These are phyloP conservation scores for Beta lomatogona DNA, from an alignment of 179 eudicot species.

Conservation along the genomic window DNA sequence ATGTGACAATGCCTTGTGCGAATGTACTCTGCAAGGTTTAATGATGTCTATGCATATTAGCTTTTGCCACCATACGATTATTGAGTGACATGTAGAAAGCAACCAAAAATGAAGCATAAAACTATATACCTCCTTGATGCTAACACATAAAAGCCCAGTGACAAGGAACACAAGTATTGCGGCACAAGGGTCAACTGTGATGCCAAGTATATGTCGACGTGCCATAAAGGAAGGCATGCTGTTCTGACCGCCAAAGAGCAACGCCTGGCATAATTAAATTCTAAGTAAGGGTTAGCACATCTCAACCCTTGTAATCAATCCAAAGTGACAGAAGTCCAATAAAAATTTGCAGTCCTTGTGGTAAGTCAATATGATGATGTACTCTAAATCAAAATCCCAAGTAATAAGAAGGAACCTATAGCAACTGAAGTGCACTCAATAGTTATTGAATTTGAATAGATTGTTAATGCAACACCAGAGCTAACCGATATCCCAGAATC, in stretches of 20 bases:
- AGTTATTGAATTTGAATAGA: background rate
- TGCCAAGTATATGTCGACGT: conserved; percentile 64
- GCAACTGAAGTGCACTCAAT: background rate
- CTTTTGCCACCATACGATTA: background rate
- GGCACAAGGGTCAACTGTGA: conserved; percentile 92
- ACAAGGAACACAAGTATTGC: conserved; percentile 69
- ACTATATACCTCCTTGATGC: conserved; percentile 81
- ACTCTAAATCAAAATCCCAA: no score
- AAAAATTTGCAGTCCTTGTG: background rate
- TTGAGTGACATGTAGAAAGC: conserved; percentile 1
- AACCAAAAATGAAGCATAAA: background rate
- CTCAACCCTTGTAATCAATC: background rate
- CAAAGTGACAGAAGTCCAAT: background rate
- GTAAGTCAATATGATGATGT: background rate
- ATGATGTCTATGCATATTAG: conserved; percentile 7
- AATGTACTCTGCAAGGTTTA: conserved; percentile 60
- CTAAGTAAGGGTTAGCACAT: conserved; percentile 2
- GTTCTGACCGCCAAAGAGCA: conserved; percentile 82
- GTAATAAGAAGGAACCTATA: background rate
- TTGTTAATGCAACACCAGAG: background rate
- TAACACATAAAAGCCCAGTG: conserved; percentile 76
- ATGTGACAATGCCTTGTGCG: conserved; percentile 75
- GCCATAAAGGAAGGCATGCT: conserved; percentile 81
- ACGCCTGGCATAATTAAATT: conserved; percentile 45
- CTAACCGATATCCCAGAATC: conserved; percentile 78